phyloP scores from a whole-genome alignment of 106 monocot genomes.

The Apostasia ramifera region DNA sequence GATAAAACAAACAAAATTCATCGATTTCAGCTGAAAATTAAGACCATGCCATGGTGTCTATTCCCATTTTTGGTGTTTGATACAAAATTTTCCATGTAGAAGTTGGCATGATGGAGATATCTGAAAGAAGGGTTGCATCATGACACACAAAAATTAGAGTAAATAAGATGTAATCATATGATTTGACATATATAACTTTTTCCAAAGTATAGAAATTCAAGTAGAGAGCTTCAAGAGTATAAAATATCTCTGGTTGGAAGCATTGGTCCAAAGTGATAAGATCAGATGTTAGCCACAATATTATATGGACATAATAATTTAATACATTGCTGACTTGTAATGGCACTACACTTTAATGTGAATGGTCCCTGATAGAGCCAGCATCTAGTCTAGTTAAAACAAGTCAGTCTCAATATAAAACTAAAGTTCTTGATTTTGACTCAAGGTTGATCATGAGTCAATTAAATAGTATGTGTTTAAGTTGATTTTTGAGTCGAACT shows the following conservation, averaged over 20 bases:
- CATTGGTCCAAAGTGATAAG: slow-evolving; percentile 4
- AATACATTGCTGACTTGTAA: not conserved
- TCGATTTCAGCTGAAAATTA: no score
- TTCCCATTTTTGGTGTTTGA: slow-evolving; percentile 16
- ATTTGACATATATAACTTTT: slow-evolving; percentile 4
- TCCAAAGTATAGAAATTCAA: not conserved
- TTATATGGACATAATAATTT: not conserved
- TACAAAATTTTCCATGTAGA: slow-evolving; percentile 4
- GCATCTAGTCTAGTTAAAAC: no score
- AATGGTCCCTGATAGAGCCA: not conserved
- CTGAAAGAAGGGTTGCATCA: slow-evolving; percentile 13
- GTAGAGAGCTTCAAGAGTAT: not conserved
- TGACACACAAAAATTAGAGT: not conserved
- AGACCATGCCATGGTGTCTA: not conserved
- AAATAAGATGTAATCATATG: no score
- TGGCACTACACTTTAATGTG: not conserved
- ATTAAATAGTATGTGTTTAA: no score
- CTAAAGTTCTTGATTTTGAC: no score
- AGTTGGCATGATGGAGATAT: slow-evolving; percentile 12
- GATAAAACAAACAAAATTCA: not conserved
- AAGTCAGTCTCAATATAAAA: no score
- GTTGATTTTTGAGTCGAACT: no score
- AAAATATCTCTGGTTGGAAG: slow-evolving; percentile 6
- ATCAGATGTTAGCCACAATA: slow-evolving; percentile 1
- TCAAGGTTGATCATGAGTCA: no score